phyloP scores from a whole-genome alignment of 345 rosid species.

The Luvunga scandens region DNA sequence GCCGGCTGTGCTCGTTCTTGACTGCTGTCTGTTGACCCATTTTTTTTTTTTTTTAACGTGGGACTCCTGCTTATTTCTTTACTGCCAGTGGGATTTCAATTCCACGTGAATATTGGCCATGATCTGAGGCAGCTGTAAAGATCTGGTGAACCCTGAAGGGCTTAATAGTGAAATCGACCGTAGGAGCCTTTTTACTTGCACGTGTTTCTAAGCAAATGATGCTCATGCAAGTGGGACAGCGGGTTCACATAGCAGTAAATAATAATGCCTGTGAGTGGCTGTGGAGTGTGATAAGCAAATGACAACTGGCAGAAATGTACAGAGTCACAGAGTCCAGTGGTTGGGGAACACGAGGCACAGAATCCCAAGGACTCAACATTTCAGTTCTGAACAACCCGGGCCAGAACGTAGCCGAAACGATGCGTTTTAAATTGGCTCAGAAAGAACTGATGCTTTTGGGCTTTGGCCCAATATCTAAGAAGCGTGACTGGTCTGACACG shows the following conservation, averaged over 20 bases:
- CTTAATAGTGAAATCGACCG: not conserved
- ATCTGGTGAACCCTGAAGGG: not conserved
- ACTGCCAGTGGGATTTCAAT: not conserved
- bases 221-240: too few species aligned
- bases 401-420: not conserved
- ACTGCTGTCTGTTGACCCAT: too few species aligned
- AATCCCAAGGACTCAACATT: constrained; percentile 14
- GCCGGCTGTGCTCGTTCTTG: too few species aligned
- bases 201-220: not conserved
- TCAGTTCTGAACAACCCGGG: not conserved
- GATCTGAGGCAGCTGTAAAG: not conserved
- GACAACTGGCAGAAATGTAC: not conserved
- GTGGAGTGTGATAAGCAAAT: not conserved
- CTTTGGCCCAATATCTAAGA: not conserved
- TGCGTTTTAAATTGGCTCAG: not conserved
- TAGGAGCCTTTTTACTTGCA: not conserved
- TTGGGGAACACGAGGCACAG: constrained; percentile 19
- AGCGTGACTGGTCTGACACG: too few species aligned
- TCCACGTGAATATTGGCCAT: not conserved
- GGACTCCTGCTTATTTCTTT: not conserved
- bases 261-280: not conserved
- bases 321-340: not conserved
- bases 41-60: too few species aligned
- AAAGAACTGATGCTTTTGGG: not conserved
- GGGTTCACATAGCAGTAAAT: not conserved